phyloP scores from a whole-genome alignment of 306 rosid genomes.

The Acmispon strigosus region DNA sequence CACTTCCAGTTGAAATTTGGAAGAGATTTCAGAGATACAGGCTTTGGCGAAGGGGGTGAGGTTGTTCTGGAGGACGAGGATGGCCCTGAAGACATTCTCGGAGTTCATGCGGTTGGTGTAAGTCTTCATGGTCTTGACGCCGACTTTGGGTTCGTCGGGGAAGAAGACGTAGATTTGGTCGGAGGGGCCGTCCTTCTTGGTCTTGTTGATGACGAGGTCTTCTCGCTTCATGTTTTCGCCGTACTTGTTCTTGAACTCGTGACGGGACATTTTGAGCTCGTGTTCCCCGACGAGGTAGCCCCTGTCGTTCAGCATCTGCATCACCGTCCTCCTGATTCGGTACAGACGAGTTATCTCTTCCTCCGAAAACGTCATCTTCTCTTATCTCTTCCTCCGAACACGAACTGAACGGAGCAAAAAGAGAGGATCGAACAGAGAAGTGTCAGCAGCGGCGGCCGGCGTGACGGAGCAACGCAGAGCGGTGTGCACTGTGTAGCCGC shows the following conservation, averaged over 20 bases:
- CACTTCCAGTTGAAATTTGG: slow-evolving; percentile 60
- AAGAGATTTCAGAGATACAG: slow-evolving; percentile 35
- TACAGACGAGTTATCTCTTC: slow-evolving; percentile 40
- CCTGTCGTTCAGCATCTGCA: slow-evolving; percentile 68
- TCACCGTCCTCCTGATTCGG: slow-evolving; percentile 49
- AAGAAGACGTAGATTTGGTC: slow-evolving; percentile 70
- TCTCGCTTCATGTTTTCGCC: slow-evolving; percentile 56
- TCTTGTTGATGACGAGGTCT: slow-evolving; percentile 52
- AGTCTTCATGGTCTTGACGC: slow-evolving; percentile 45
- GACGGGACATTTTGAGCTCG: slow-evolving; percentile 49
- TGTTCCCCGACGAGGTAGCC: slow-evolving; percentile 46
- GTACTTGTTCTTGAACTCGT: slow-evolving; percentile 37
- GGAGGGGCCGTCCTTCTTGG: slow-evolving; percentile 37
- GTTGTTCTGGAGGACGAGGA: slow-evolving; percentile 53
- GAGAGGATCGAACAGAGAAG: too few relatives aligned
- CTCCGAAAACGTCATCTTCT: slow-evolving; percentile 47
- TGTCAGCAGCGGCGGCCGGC: too few relatives aligned
- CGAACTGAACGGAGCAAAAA: too few relatives aligned
- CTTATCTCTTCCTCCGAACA: too few relatives aligned
- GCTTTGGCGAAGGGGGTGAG: slow-evolving; percentile 50
- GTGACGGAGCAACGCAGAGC: too few relatives aligned
- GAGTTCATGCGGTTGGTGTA: slow-evolving; percentile 60
- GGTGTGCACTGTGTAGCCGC: too few relatives aligned
- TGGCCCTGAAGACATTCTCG: slow-evolving; percentile 58
- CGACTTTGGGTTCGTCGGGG: slow-evolving; percentile 62